Percentiles rank a stretch among this genome's conserved stretches.
Evolutionary conservation across 148 eudicot species (phyloP).

Genomic region (Rhododendron williamsianum): DNA sequence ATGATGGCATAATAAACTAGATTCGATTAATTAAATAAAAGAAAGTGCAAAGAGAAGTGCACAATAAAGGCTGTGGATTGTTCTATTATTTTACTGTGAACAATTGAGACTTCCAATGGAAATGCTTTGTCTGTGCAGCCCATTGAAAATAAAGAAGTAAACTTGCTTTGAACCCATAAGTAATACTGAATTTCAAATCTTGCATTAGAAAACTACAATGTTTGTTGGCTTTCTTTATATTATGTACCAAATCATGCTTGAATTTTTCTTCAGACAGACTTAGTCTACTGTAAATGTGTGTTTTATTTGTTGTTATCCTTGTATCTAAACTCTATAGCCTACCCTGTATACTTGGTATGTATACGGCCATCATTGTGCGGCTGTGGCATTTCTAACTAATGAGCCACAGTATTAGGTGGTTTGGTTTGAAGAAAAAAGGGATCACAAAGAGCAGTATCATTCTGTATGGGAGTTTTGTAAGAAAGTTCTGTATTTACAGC

Average conservation of each 20-base stretch:
- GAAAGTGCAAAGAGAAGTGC: neutral
- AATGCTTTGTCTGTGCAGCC: neutral
- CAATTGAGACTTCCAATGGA: neutral
- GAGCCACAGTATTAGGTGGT: neutral
- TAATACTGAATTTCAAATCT: neutral
- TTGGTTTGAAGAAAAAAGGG: neutral
- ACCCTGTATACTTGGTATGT: neutral
- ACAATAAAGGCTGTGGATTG: neutral
- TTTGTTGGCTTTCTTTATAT: neutral
- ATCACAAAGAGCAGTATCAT: neutral
- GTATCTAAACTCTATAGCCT: neutral
- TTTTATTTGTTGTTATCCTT: neutral
- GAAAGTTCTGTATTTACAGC: neutral
- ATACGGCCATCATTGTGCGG: neutral
- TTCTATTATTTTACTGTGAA: neutral
- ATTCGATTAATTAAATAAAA: neutral
- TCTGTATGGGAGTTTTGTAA: neutral
- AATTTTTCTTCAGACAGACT: neutral
- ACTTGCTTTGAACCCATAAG: neutral
- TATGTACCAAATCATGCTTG: neutral
- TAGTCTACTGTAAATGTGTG: neutral
- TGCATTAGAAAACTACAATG: neutral
- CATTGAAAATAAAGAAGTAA: neutral
- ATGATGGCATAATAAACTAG: neutral
- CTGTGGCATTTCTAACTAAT: neutral